Conservation (phyloP, 371 early-diverging fungal species). For the Mucor circinelloides region DNA sequence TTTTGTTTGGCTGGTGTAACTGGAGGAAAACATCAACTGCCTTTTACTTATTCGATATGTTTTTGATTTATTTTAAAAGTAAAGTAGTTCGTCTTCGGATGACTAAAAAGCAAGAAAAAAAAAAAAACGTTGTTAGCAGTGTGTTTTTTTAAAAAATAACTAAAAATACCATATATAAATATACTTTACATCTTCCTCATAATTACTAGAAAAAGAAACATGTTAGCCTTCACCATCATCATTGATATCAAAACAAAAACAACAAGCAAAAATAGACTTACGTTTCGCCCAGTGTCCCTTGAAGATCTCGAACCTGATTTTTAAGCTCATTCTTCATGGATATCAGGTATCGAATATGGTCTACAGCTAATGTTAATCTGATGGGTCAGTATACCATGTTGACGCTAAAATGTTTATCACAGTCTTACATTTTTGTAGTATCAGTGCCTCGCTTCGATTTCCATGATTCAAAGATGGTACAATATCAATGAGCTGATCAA, state of each 20-base stretch:
- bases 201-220: constrained; percentile 20
- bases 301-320: constrained; percentile 21
- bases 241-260: constrained; percentile 16
- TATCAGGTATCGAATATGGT: constrained; percentile 22
- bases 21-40: background rate
- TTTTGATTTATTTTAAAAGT: constrained; percentile 21
- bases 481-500: constrained; percentile 75
- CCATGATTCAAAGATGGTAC: constrained; percentile 71
- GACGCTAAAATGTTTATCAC: background rate
- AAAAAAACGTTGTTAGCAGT: background rate
- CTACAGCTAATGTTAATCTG: constrained; percentile 14
- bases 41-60: background rate
- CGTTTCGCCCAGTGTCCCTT: constrained; percentile 23
- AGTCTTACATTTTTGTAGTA: constrained; percentile 27
- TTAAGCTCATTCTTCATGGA: constrained; percentile 20
- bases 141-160: background rate
- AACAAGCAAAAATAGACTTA: constrained; percentile 4
- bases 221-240: constrained; percentile 10
- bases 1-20: background rate
- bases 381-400: background rate
- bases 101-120: constrained; percentile 23
- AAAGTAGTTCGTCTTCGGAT: constrained; percentile 41
- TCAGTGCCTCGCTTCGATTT: constrained; percentile 56
- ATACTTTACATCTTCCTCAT: constrained; percentile 43
- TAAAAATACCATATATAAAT: background rate